Evolutionary conservation across 2,329 filamentous ascomycete species (phyloP).

Genomic region (Trichoderma afroharzianum): DNA sequence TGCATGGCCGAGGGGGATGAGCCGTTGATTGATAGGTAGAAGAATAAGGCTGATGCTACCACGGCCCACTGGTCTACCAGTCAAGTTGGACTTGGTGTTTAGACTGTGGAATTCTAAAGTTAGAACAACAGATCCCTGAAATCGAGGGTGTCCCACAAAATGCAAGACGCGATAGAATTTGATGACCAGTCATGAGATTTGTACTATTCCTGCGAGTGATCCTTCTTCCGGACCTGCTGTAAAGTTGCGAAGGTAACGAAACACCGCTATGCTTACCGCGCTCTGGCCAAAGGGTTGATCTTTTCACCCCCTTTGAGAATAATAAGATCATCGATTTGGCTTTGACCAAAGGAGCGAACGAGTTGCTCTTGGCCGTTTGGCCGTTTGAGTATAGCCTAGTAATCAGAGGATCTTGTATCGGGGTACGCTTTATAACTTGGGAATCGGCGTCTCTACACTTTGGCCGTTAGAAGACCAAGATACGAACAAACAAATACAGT

Average conservation of each 20-base stretch:
- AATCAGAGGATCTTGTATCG: background rate
- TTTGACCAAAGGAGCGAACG: background rate
- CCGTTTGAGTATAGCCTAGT: background rate
- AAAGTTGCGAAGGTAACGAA: background rate
- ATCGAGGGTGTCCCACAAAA: background rate
- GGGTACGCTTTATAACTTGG: background rate
- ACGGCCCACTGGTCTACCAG: background rate
- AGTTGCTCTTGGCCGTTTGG: background rate
- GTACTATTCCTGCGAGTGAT: background rate
- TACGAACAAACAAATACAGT: background rate
- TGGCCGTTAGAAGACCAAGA: background rate
- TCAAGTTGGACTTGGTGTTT: background rate
- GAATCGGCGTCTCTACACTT: background rate
- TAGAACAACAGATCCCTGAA: background rate
- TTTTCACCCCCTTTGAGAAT: background rate
- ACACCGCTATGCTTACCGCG: background rate
- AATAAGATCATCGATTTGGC: background rate
- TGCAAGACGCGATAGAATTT: background rate
- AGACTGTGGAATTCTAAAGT: background rate
- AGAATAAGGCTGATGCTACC: background rate
- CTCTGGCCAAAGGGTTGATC: background rate
- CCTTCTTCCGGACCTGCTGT: background rate
- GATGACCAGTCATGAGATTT: background rate
- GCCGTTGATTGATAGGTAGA: background rate
- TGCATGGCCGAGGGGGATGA: background rate